Base-by-base conservation (phyloP, 164 flowering plant genomes). In the Macadamia integrifolia region DNA sequence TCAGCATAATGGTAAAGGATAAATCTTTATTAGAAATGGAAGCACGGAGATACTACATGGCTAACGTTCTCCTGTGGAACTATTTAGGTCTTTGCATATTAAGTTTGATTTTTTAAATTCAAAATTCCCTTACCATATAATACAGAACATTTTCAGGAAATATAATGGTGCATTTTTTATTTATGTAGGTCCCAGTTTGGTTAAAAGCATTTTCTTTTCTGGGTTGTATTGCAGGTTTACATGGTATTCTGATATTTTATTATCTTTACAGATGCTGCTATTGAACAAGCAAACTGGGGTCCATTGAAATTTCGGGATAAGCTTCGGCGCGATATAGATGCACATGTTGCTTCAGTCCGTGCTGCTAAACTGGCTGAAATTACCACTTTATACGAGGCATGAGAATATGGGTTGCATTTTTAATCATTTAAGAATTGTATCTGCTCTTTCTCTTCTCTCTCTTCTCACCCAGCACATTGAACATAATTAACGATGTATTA, bases 301-400 rank as follows among this genome's bases (percentile, higher is more conserved):
- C 67, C 90, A 31, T 79, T 87, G 64, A 93, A 82, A 86, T 84
- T 79, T 55, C 80, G 90, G 68, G 97, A 93, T 65, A 93, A 90
- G 74, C 85, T 92, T 69, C 78, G 62, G 10, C 96, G 95, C 74
- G 98, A 93, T 80, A 85, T 91, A 18, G 93, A 92, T 79, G 91
- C 89, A 40, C 98, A 93, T 81, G 63, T 92, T 74, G 78, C 82
- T 69, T 79, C 87, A 69, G 88, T 93, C 60, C 87, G 92, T 66
- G 78, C 83, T 69, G 81, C 90, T 68, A 91, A 90, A 76, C 75
- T 93, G 58, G 82, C 93, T 73, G 95, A 92, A 76, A 77, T 93
- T 61, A 87, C 89, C 46, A 40, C 82, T 14, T 62, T 57, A 1
- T 90, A 81, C 76, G 98, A 95, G 98, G 99, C 92, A 81, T 35